These are phyloP conservation scores for Leccinum truebloodii DNA, from an alignment of 768 basidiomycete genomes.

Conservation along the genomic window DNA sequence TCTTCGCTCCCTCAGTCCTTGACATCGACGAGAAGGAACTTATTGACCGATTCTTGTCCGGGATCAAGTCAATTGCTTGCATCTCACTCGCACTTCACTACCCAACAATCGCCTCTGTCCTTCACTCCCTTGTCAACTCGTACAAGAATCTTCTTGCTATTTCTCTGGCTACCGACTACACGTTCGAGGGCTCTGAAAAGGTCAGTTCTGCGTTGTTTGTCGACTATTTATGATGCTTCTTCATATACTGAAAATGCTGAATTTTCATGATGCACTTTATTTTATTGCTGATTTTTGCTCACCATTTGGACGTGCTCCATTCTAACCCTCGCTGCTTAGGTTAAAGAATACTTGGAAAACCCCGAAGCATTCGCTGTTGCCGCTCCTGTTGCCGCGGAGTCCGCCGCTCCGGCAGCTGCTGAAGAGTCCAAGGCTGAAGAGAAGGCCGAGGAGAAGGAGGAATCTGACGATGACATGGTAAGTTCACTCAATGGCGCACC, in stretches of 20 bases:
- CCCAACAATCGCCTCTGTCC: constrained; percentile 92
- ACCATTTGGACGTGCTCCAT: not conserved
- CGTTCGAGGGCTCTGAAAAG: constrained; percentile 93
- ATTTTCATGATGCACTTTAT: constrained; percentile 41
- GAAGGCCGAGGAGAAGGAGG: constrained; percentile 82
- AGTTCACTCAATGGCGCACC: constrained; percentile 19
- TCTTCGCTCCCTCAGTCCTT: constrained; percentile 87
- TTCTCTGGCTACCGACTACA: constrained; percentile 88
- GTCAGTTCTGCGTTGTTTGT: constrained; percentile 43
- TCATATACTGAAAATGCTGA: constrained; percentile 93
- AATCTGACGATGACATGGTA: constrained; percentile 90
- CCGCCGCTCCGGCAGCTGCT: constrained; percentile 52
- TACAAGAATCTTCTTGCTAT: constrained; percentile 98
- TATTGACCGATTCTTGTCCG: constrained; percentile 86
- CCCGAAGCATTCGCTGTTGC: constrained; percentile 95
- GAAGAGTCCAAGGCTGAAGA: constrained; percentile 64
- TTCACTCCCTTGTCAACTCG: constrained; percentile 95
- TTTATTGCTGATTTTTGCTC: constrained; percentile 31
- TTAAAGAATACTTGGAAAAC: constrained; percentile 96
- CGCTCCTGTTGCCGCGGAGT: constrained; percentile 59
- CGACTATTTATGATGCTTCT: constrained; percentile 26
- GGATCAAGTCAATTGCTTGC: constrained; percentile 93
- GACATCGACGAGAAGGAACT: constrained; percentile 93
- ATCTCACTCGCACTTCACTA: constrained; percentile 95
- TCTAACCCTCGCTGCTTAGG: constrained; percentile 43